A percentile compares a stretch with the other conserved stretches of the same genome.
Evolutionary conservation across 768 basidiomycete genomes (phyloP).

Genomic region (Tulasnella sp.): DNA sequence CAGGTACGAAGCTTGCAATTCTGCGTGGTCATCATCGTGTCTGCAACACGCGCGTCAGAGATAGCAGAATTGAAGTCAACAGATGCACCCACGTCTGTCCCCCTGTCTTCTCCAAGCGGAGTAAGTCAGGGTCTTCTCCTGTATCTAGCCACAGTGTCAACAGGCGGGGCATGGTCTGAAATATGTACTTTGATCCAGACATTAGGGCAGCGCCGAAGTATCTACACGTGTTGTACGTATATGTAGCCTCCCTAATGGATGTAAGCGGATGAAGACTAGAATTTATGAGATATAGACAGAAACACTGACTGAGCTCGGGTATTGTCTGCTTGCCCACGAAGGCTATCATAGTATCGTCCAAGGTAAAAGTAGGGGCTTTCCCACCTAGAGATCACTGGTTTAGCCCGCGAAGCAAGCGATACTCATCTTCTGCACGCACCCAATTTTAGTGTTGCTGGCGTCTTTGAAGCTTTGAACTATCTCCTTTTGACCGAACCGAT

Average conservation of each 20-base stretch:
- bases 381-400: conserved; percentile 38
- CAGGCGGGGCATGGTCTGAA: conserved; percentile 88
- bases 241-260: neutral
- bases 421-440: conserved; percentile 16
- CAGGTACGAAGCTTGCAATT: conserved; percentile 29
- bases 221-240: neutral
- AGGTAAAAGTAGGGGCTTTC: conserved; percentile 81
- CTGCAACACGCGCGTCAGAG: too few species aligned
- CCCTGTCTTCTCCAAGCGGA: conserved; percentile 3
- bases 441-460: conserved; percentile 21
- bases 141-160: conserved; percentile 91
- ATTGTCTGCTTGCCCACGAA: conserved; percentile 16
- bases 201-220: conserved; percentile 52
- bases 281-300: neutral
- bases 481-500: conserved; percentile 56
- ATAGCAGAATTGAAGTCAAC: neutral
- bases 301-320: neutral
- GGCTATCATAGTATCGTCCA: conserved; percentile 72
- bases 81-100: neutral
- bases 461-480: conserved; percentile 43
- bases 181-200: conserved; percentile 88
- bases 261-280: neutral
- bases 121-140: conserved; percentile 45
- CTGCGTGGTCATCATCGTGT: too few species aligned
- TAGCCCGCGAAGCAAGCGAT: neutral